These are phyloP conservation scores for Lactarius deliciosus DNA, from an alignment of 768 basidiomycete genomes.

Conservation along the genomic window DNA sequence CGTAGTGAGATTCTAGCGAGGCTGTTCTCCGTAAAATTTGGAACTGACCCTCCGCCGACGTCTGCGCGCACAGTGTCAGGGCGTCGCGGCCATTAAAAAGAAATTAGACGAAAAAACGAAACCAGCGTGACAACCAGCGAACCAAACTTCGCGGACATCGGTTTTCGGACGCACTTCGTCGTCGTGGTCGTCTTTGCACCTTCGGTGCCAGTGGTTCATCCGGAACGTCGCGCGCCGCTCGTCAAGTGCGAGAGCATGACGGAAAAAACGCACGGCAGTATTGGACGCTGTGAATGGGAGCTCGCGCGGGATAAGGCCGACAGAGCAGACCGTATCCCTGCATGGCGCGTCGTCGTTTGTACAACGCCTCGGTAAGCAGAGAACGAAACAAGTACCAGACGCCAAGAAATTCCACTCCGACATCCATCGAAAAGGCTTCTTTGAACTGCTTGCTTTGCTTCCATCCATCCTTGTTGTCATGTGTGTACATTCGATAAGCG, in stretches of 20 bases:
- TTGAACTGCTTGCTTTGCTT: slow-evolving; percentile 66
- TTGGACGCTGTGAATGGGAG: slow-evolving; percentile 69
- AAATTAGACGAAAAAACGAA: slow-evolving; percentile 26
- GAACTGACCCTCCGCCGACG: slow-evolving; percentile 72
- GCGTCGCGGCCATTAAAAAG: background rate
- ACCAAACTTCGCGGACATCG: slow-evolving; percentile 78
- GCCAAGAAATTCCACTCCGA: slow-evolving; percentile 70
- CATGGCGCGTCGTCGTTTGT: slow-evolving; percentile 19
- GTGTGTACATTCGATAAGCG: slow-evolving; percentile 71
- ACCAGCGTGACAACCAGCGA: slow-evolving; percentile 74
- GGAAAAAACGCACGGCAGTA: slow-evolving; percentile 59
- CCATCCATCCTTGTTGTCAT: slow-evolving; percentile 60
- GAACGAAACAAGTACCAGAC: slow-evolving; percentile 51
- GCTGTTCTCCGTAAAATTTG: slow-evolving; percentile 53
- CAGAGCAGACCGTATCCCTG: slow-evolving; percentile 72
- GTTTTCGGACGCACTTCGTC: slow-evolving; percentile 45
- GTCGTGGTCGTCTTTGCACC: slow-evolving; percentile 38
- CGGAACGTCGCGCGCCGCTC: slow-evolving; percentile 63
- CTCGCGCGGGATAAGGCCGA: slow-evolving; percentile 63
- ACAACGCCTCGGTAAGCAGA: background rate
- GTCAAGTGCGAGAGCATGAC: slow-evolving; percentile 70
- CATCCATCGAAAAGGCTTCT: slow-evolving; percentile 71
- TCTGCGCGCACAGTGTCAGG: slow-evolving; percentile 41
- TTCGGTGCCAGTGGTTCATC: slow-evolving; percentile 32
- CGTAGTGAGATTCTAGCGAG: slow-evolving; percentile 71